These are phyloP conservation scores for Saccharomyces uvarum DNA, from an alignment of 1,139 yeast genomes.

Conservation along the genomic window DNA sequence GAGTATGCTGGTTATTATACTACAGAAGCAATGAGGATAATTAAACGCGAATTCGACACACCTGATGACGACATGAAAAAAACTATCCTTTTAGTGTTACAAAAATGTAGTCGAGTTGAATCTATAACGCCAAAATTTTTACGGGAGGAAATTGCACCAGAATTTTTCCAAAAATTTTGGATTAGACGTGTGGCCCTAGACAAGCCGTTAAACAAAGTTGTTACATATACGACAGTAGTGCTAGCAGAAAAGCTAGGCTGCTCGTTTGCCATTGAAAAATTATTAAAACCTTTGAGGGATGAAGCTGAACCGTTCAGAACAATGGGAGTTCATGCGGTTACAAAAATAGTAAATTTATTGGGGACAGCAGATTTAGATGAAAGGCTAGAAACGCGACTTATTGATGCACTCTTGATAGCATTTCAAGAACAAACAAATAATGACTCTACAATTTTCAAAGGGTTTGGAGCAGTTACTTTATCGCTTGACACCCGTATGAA, in stretches of 20 bases:
- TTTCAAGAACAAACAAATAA: conserved; percentile 68
- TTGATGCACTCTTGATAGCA: conserved; percentile 79
- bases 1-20: conserved; percentile 79
- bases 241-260: conserved; percentile 65
- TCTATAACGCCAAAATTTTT: conserved; percentile 43
- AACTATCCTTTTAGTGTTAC: conserved; percentile 56
- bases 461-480: conserved; percentile 59
- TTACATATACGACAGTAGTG: conserved; percentile 65
- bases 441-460: conserved; percentile 49
- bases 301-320: conserved; percentile 72
- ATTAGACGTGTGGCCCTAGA: conserved; percentile 60
- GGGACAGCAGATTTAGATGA: conserved; percentile 48
- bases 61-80: conserved; percentile 88
- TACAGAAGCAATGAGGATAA: conserved; percentile 57
- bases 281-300: conserved; percentile 62
- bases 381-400: conserved; percentile 55
- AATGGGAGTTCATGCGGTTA: conserved; percentile 71
- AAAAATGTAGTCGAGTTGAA: conserved; percentile 49
- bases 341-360: conserved; percentile 39
- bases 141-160: conserved; percentile 46
- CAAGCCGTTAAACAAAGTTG: conserved; percentile 46
- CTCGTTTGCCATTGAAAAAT: conserved; percentile 48
- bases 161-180: conserved; percentile 75
- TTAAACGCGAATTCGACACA: conserved; percentile 65
- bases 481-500: conserved; percentile 62